Conservation (phyloP, 2,329 filamentous ascomycete genomes). For the Trichophyton mentagrophytes region DNA sequence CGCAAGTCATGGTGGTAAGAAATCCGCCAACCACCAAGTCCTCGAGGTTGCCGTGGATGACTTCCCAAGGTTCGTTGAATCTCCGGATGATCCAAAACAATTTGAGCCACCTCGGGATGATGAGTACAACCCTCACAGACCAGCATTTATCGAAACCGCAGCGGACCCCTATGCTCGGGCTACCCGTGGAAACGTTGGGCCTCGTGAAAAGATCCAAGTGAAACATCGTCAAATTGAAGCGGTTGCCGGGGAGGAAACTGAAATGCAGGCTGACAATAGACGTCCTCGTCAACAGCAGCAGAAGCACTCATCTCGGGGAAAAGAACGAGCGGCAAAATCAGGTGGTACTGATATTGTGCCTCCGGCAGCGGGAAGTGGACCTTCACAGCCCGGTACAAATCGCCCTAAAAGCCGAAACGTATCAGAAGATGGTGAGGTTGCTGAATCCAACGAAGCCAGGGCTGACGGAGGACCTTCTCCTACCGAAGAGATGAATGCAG, state of each 20-base stretch:
- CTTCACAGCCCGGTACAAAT: neutral
- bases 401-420: conserved; percentile 11
- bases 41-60: conserved; percentile 15
- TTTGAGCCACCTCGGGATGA: conserved; percentile 30
- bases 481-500: conserved; percentile 23
- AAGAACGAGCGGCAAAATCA: neutral
- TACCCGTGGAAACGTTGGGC: neutral
- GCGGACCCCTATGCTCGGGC: conserved; percentile 7
- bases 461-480: conserved; percentile 5
- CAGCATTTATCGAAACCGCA: conserved; percentile 19
- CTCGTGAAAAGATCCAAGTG: neutral
- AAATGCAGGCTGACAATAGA: neutral
- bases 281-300: neutral
- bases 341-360: neutral
- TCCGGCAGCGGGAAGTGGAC: neutral
- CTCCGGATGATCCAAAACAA: conserved; percentile 14
- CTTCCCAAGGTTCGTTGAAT: conserved; percentile 15
- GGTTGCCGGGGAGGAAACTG: neutral
- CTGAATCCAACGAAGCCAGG: conserved; percentile 13
- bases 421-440: conserved; percentile 30
- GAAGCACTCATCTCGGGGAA: neutral
- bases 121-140: conserved; percentile 38
- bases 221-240: neutral
- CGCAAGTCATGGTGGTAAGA: neutral
- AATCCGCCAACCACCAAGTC: conserved; percentile 1